Evolutionary conservation across 192 early-diverging fungal genomes (phyloP).

Genomic region (Dispira simplex): DNA sequence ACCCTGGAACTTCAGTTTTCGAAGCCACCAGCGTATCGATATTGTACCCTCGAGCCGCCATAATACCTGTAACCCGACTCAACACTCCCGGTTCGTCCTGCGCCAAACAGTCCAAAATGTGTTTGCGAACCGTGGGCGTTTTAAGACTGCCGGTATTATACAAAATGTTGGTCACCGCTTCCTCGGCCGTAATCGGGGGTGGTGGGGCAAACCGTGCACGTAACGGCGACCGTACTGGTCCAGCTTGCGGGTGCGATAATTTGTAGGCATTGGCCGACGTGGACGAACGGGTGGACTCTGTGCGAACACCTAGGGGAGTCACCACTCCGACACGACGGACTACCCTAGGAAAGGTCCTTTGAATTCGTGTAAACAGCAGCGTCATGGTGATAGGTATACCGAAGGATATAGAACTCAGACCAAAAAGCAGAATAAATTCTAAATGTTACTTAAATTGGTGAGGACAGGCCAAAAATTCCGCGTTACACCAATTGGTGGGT

Average conservation of each 20-base stretch:
- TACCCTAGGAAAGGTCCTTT: too few relatives aligned
- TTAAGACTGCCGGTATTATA: conserved; percentile 73
- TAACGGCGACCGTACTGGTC: conserved; percentile 21
- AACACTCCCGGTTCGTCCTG: conserved; percentile 82
- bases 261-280: conserved; percentile 30
- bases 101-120: conserved; percentile 91
- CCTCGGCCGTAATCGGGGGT: conserved; percentile 61
- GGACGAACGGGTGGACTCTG: conserved; percentile 17
- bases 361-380: too few relatives aligned
- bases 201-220: conserved; percentile 22
- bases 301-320: background rate
- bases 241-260: conserved; percentile 21
- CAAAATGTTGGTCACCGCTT: conserved; percentile 93
- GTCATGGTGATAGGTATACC: too few relatives aligned
- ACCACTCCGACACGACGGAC: too few relatives aligned
- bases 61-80: conserved; percentile 64
- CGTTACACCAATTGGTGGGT: too few relatives aligned
- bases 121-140: conserved; percentile 43
- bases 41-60: conserved; percentile 92
- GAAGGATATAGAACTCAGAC: too few relatives aligned
- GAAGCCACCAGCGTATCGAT: conserved; percentile 95
- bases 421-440: too few relatives aligned
- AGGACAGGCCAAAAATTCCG: too few relatives aligned
- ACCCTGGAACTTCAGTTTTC: conserved; percentile 85
- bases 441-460: too few relatives aligned